phyloP scores from a whole-genome alignment of 2,329 filamentous ascomycete genomes.

The Botrytis porri region DNA sequence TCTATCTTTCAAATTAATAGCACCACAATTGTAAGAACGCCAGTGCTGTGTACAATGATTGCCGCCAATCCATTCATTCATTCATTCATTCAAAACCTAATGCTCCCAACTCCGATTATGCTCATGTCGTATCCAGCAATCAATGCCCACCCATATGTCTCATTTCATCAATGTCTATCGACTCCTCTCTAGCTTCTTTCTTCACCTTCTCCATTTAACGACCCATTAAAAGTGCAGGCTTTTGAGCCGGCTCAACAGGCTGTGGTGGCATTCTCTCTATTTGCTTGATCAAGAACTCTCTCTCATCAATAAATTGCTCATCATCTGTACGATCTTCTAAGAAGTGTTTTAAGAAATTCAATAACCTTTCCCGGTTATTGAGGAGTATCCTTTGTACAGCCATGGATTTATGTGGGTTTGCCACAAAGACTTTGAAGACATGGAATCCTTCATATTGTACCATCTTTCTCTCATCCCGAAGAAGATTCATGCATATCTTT shows the following conservation, averaged over 20 bases:
- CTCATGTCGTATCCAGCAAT: constrained; percentile 19
- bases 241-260: constrained; percentile 47
- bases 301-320: constrained; percentile 97
- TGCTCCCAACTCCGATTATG: constrained; percentile 21
- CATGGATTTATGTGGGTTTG: constrained; percentile 96
- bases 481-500: constrained; percentile 96
- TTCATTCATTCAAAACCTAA: constrained; percentile 17
- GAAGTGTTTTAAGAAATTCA: constrained; percentile 87
- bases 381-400: constrained; percentile 93
- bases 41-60: constrained; percentile 16
- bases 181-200: constrained; percentile 8
- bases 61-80: background rate
- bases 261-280: constrained; percentile 68
- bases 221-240: constrained; percentile 37
- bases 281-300: constrained; percentile 94
- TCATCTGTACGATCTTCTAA: constrained; percentile 94
- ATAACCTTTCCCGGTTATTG: constrained; percentile 89
- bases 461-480: constrained; percentile 96
- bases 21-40: constrained; percentile 14
- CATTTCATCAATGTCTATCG: constrained; percentile 19
- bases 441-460: constrained; percentile 99
- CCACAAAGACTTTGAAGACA: constrained; percentile 99
- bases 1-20: constrained; percentile 2
- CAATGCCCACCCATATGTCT: constrained; percentile 18
- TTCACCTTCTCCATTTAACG: constrained; percentile 22